Evolutionary conservation across 768 basidiomycete species (phyloP), one percentile per base, ranked within the genome.

Genomic region (Lactifluus subvellereus): DNA sequence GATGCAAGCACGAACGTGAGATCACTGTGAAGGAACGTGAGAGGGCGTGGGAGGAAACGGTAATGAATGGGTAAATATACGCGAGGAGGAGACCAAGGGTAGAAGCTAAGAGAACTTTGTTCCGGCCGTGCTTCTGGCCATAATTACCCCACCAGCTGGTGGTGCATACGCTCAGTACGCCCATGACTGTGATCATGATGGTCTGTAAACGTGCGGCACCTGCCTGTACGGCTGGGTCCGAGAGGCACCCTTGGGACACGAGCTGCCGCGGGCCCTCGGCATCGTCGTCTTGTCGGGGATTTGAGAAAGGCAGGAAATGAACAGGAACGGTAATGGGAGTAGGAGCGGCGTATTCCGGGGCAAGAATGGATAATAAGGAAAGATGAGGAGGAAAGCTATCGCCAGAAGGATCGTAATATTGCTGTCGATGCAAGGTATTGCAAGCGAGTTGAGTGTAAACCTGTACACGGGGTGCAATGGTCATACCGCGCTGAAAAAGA

Each of bases 141-240:
- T 86, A 82, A 54, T 84, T 81, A 56, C 90, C 90, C 94, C 94
- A 97, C 76, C 87, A 89, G 0, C 89, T 91, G 0, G 91, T 91
- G 4, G 89, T 90, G 52, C 91, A 75, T 1, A 91, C 90, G 56
- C 89, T 88, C 45, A 97, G 78, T 7, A 83, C 71, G 56, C 90
- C 92, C 85, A 89, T 88, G 9, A 80, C 80, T 11, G 89, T 85
- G 2, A 86, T 86, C 73, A 95, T 84, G 54, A 84, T 81, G 7
- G 86, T 86, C 74, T 91, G 89, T n/a, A 91, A 80, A 60, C 78
- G 79, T 27, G 87, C 89, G 2, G 88, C 88, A 45, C 82, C 78
- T 6, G 86, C 83, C 66, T 87, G 84, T 6, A 90, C 87, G 22
- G 76, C 80, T 8, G 86, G 77, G 58, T 84, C 77, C 22, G 74